phyloP scores from a whole-genome alignment of 2,329 filamentous ascomycete species.

The Chaetomium olivaceum region DNA sequence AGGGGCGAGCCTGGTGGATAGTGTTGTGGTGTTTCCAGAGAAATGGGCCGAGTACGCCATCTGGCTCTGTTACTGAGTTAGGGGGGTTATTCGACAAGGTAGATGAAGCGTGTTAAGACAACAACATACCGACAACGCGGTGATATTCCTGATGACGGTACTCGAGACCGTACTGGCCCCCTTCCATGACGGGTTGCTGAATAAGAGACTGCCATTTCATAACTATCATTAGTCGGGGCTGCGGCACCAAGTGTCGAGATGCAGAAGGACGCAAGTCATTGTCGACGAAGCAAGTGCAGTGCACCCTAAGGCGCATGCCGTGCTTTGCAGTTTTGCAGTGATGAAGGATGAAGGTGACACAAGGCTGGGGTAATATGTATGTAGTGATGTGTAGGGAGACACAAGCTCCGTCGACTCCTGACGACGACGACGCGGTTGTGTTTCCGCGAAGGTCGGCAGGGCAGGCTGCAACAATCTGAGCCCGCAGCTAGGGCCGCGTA shows the following conservation, averaged over 20 bases:
- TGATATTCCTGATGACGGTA: constrained; percentile 59
- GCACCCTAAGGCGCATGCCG: constrained; percentile 6
- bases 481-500: background rate
- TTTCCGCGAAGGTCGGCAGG: background rate
- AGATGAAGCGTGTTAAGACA: background rate
- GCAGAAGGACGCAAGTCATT: background rate
- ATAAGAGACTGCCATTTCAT: constrained; percentile 50
- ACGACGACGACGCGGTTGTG: background rate
- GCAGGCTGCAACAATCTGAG: background rate
- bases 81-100: background rate
- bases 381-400: background rate
- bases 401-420: background rate
- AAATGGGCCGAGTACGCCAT: constrained; percentile 56
- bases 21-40: constrained; percentile 66
- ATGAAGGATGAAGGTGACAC: constrained; percentile 11
- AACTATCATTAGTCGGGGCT: constrained; percentile 13
- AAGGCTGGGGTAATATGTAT: background rate
- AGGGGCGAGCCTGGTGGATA: constrained; percentile 67
- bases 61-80: constrained; percentile 37
- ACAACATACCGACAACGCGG: constrained; percentile 53
- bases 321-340: background rate
- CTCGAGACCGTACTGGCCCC: constrained; percentile 52
- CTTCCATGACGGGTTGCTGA: constrained; percentile 60
- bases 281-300: background rate
- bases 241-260: background rate